A percentile compares a stretch with the other conserved stretches of the same genome.
Conservation (phyloP, 2,329 filamentous ascomycete species). For the Alternaria dauci region DNA sequence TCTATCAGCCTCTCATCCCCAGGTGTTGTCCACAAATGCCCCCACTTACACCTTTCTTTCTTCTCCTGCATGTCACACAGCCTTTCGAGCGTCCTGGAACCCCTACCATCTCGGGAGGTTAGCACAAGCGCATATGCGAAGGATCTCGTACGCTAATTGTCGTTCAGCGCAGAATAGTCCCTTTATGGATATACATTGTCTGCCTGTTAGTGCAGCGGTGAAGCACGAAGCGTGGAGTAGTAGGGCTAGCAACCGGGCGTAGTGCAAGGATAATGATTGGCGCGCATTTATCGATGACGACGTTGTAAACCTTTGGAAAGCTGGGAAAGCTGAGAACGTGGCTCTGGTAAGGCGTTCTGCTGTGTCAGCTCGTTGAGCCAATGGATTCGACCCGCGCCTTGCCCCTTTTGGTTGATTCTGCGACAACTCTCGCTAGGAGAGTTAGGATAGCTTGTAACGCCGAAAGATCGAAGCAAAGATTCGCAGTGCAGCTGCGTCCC, state of each 20-base stretch:
- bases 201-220: neutral
- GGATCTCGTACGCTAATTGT: neutral
- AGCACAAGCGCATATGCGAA: neutral
- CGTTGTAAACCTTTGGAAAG: neutral
- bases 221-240: neutral
- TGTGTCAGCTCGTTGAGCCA: neutral
- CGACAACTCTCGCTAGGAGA: conserved; percentile 4
- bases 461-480: neutral
- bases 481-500: neutral
- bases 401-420: conserved; percentile 15
- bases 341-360: neutral
- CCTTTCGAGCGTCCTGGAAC: conserved; percentile 46
- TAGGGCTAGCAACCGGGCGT: neutral
- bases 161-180: conserved; percentile 30
- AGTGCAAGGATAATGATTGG: conserved; percentile 3
- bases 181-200: conserved; percentile 18
- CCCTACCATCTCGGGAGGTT: conserved; percentile 27
- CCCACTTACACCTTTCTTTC: conserved; percentile 65
- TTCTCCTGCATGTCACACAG: conserved; percentile 41
- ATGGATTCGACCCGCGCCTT: neutral
- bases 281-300: conserved; percentile 16
- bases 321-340: neutral
- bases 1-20: conserved; percentile 2
- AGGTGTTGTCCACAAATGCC: neutral
- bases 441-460: neutral